phyloP scores from a whole-genome alignment of 129 eudicot genomes.

The Escallonia herrerae region DNA sequence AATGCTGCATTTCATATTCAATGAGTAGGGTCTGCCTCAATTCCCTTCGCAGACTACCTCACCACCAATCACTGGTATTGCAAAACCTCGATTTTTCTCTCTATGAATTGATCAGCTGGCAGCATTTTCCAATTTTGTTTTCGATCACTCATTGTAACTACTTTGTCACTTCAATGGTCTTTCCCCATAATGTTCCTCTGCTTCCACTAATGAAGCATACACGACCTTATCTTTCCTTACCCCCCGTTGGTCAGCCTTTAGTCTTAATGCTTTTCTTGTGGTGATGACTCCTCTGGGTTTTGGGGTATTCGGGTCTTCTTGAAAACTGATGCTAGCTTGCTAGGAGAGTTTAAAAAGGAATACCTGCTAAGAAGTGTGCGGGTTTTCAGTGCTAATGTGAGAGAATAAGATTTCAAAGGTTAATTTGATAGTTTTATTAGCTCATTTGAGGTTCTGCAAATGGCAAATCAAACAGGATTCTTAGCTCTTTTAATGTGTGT shows the following conservation, averaged over 20 bases:
- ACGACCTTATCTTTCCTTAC: too few species aligned
- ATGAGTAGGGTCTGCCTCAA: constrained; percentile 21
- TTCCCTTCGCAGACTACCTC: constrained; percentile 3
- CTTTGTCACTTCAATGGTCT: constrained; percentile 11
- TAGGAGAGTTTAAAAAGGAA: too few species aligned
- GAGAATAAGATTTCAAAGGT: not conserved
- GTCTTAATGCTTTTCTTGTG: not conserved
- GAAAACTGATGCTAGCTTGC: not conserved
- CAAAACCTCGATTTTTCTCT: not conserved
- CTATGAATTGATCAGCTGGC: not conserved
- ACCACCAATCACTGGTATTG: not conserved
- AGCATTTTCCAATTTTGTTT: constrained; percentile 13
- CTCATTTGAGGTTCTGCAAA: not conserved
- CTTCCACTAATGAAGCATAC: not conserved
- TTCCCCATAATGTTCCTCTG: constrained; percentile 18
- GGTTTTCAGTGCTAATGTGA: not conserved
- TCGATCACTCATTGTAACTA: constrained; percentile 23
- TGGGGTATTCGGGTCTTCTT: constrained; percentile 4
- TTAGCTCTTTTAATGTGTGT: not conserved
- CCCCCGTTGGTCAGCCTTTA: not conserved
- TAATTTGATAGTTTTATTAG: not conserved
- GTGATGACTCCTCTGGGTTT: constrained; percentile 18
- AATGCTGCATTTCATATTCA: constrained; percentile 9
- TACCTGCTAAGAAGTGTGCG: not conserved
- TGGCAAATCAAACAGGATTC: not conserved